phyloP scores from a whole-genome alignment of 208 protist species.

The Zelonia costaricensis region DNA sequence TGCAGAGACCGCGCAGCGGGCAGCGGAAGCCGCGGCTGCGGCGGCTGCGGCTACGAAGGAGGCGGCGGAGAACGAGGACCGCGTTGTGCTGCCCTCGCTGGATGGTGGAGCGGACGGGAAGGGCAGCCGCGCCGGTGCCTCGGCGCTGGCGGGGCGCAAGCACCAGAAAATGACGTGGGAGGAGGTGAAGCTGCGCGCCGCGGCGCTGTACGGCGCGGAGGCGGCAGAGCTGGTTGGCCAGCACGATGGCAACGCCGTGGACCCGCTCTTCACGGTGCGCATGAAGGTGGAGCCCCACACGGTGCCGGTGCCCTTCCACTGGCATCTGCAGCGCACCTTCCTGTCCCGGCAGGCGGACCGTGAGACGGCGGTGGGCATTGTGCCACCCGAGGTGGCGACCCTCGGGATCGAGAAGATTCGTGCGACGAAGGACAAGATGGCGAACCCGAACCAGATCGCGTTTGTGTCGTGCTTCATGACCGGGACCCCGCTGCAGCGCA shows the following conservation, averaged over 20 bases:
- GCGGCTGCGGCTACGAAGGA: conserved; percentile 4
- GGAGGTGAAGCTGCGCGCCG: conserved; percentile 55
- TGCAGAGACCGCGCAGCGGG: background rate
- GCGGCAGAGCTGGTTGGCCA: conserved; percentile 68
- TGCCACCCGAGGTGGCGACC: conserved; percentile 94
- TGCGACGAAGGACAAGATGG: conserved; percentile 97
- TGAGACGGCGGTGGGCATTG: conserved; percentile 93
- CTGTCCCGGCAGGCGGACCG: conserved; percentile 95
- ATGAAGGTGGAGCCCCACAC: conserved; percentile 92
- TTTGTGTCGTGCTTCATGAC: conserved; percentile 98
- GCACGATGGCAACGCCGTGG: conserved; percentile 96
- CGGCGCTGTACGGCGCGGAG: conserved; percentile 17
- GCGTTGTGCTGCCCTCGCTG: conserved; percentile 31
- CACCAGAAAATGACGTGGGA: conserved; percentile 64
- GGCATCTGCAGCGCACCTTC: conserved; percentile 98
- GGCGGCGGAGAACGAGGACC: conserved; percentile 31
- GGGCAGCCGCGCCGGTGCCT: background rate
- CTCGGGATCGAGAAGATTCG: conserved; percentile 95
- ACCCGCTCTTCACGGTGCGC: conserved; percentile 96
- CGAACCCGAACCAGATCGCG: conserved; percentile 96
- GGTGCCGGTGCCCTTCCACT: conserved; percentile 98
- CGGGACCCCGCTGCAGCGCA: conserved; percentile 94
- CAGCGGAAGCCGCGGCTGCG: background rate
- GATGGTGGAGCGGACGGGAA: conserved; percentile 1
- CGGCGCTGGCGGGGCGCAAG: conserved; percentile 35